These are phyloP conservation scores for Suillus occidentalis DNA, from an alignment of 768 basidiomycete genomes.

Conservation along the genomic window DNA sequence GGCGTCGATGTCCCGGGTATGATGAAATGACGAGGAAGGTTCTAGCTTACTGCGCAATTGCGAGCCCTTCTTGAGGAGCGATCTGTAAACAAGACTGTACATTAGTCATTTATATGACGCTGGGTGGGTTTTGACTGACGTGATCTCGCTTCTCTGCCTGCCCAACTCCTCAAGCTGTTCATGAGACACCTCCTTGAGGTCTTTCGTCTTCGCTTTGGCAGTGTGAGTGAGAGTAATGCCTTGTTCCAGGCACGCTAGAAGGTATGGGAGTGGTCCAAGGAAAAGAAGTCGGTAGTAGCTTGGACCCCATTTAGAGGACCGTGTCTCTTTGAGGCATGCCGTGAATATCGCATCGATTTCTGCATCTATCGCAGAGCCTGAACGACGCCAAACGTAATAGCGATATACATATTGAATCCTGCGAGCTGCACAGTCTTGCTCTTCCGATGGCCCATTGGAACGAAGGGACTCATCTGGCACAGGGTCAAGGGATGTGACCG, in stretches of 20 bases:
- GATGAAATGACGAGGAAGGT: constrained; percentile 32
- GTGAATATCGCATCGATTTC: constrained; percentile 25
- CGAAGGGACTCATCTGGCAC: constrained; percentile 16
- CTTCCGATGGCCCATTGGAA: constrained; percentile 20
- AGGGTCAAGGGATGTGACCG: background rate
- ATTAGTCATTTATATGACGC: background rate
- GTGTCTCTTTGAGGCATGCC: constrained; percentile 28
- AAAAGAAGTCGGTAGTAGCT: constrained; percentile 38
- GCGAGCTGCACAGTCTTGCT: constrained; percentile 25
- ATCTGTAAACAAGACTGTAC: constrained; percentile 18
- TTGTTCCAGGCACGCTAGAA: constrained; percentile 41
- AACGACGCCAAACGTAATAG: constrained; percentile 3
- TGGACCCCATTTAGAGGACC: constrained; percentile 27
- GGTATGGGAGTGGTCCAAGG: constrained; percentile 38
- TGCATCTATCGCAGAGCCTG: constrained; percentile 11
- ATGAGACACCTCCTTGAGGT: constrained; percentile 26
- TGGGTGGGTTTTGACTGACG: constrained; percentile 27
- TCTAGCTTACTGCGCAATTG: constrained; percentile 31
- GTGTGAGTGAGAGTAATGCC: constrained; percentile 22
- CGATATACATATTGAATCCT: constrained; percentile 23
- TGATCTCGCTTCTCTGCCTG: constrained; percentile 28
- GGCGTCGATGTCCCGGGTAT: constrained; percentile 15
- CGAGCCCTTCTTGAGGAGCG: constrained; percentile 24
- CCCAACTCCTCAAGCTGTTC: constrained; percentile 36
- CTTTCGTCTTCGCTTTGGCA: constrained; percentile 33